Conservation (phyloP, 1,139 yeast genomes). For the Debaryomycetaceae sp. region DNA sequence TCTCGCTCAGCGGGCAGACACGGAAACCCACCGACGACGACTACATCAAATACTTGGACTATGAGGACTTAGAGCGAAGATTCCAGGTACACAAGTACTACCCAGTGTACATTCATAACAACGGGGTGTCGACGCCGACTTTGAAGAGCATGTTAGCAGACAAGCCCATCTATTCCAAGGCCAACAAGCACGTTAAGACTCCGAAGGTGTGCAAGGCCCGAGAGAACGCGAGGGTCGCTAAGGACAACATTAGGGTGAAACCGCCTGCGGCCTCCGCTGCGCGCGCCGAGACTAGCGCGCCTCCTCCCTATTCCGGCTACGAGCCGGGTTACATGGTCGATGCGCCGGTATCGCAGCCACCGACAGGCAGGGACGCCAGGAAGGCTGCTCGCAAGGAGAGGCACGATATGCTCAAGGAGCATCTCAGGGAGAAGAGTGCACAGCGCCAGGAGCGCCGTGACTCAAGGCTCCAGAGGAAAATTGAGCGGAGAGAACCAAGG, state of each 20-base stretch:
- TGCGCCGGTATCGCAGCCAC: constrained; percentile 10
- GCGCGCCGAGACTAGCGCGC: background rate
- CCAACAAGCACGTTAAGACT: constrained; percentile 33
- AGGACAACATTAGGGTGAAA: background rate
- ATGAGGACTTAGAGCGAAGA: constrained; percentile 33
- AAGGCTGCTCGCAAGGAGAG: constrained; percentile 4
- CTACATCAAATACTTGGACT: constrained; percentile 26
- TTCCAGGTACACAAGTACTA: constrained; percentile 38
- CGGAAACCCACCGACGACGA: constrained; percentile 13
- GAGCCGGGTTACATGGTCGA: constrained; percentile 6
- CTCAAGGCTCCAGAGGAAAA: background rate
- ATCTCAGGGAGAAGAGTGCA: background rate
- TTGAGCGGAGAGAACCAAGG: background rate
- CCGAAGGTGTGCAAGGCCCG: constrained; percentile 7
- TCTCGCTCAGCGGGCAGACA: constrained; percentile 1
- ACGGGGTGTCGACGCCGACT: constrained; percentile 35
- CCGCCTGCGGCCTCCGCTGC: background rate
- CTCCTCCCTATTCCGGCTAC: background rate
- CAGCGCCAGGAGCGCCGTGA: background rate
- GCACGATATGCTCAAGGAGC: constrained; percentile 5
- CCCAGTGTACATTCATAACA: constrained; percentile 41
- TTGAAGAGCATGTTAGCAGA: constrained; percentile 32
- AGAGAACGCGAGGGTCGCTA: background rate
- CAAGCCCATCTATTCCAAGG: constrained; percentile 42
- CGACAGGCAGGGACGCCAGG: constrained; percentile 9